Conservation (phyloP, 768 basidiomycete species). For the Pleurotus eryngii region DNA sequence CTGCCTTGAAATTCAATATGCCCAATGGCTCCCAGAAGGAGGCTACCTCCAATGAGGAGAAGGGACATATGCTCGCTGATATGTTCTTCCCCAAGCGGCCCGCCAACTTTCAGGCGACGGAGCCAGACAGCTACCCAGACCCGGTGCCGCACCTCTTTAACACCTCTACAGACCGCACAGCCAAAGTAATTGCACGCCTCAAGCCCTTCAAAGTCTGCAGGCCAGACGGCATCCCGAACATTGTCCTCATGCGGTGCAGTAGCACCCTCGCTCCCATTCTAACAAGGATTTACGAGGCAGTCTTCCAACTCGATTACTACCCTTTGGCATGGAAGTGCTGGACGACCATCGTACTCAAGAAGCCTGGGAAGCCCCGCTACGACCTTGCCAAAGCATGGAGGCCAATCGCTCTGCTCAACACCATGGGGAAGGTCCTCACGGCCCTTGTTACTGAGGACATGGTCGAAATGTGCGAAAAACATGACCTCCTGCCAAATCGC, state of each 20-base stretch:
- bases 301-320: slow-evolving; percentile 10
- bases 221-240: slow-evolving; percentile 23
- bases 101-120: slow-evolving; percentile 8
- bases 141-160: slow-evolving; percentile 14
- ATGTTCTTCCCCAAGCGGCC: slow-evolving; percentile 19
- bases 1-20: slow-evolving; percentile 6
- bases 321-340: slow-evolving; percentile 17
- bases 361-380: slow-evolving; percentile 34
- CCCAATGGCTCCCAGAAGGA: background rate
- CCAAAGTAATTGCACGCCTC: slow-evolving; percentile 8
- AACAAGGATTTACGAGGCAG: slow-evolving; percentile 12
- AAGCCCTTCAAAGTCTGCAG: slow-evolving; percentile 17
- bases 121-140: background rate
- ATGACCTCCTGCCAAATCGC: slow-evolving; percentile 26
- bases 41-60: slow-evolving; percentile 10
- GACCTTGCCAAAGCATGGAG: slow-evolving; percentile 26
- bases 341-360: slow-evolving; percentile 26
- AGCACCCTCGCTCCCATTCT: slow-evolving; percentile 13
- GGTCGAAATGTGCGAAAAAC: slow-evolving; percentile 19
- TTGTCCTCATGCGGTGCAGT: slow-evolving; percentile 14
- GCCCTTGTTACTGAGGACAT: slow-evolving; percentile 20
- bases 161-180: slow-evolving; percentile 6
- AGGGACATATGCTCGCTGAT: background rate
- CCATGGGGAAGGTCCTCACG: slow-evolving; percentile 24
- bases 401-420: slow-evolving; percentile 34